Conservation (phyloP, 228 moss, liverwort and hornwort species). For the Sphagnum magellanicum region DNA sequence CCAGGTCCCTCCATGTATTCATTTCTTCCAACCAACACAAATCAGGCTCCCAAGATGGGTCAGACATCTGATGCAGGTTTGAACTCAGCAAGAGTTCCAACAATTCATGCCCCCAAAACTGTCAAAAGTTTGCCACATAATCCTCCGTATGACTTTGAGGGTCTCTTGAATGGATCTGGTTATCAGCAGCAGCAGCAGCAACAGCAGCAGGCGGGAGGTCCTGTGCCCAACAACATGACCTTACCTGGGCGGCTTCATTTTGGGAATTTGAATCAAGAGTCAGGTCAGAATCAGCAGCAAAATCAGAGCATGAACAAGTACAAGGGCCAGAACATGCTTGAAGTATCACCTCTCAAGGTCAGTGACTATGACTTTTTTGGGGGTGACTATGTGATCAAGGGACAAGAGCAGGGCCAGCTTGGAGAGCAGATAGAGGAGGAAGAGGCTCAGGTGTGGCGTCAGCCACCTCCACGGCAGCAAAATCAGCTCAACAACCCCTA, state of each 20-base stretch:
- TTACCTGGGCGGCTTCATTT: conserved; percentile 36
- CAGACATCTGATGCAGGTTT: conserved; percentile 58
- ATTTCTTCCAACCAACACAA: conserved; percentile 65
- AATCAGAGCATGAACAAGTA: conserved; percentile 64
- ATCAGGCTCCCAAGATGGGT: conserved; percentile 58
- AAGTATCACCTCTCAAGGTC: conserved; percentile 78
- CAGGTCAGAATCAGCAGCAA: conserved; percentile 24
- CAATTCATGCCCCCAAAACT: conserved; percentile 30
- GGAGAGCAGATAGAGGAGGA: conserved; percentile 75
- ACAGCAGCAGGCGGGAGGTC: conserved; percentile 1
- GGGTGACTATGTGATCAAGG: conserved; percentile 69
- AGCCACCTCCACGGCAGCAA: conserved; percentile 60
- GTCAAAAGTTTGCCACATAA: conserved; percentile 43
- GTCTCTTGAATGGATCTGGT: conserved; percentile 74
- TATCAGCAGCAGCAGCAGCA: conserved; percentile 23
- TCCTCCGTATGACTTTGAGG: conserved; percentile 72
- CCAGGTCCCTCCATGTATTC: conserved; percentile 74
- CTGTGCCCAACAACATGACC: conserved; percentile 28
- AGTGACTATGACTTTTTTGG: conserved; percentile 93
- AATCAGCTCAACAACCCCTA: conserved; percentile 29
- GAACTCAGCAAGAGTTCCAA: conserved; percentile 49
- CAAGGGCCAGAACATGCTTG: conserved; percentile 58
- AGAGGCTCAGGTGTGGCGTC: conserved; percentile 83
- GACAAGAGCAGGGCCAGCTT: conserved; percentile 59
- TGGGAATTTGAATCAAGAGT: conserved; percentile 20